Conservation (phyloP, 1,139 yeast genomes). For the Scheffersomyces titani region DNA sequence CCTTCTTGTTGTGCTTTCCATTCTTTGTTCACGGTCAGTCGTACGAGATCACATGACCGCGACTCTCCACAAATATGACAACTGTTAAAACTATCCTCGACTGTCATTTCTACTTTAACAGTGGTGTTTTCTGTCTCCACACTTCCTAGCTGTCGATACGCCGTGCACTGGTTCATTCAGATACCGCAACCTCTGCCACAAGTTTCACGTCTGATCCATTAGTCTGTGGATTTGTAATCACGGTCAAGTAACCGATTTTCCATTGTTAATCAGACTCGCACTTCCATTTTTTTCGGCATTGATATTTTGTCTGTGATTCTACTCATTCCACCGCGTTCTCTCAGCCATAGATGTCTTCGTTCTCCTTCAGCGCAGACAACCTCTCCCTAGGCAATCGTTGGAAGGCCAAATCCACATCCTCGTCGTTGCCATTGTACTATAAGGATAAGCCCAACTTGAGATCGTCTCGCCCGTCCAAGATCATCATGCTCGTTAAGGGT, state of each 20-base stretch:
- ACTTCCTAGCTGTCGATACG: not conserved
- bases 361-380: slow-evolving; percentile 12
- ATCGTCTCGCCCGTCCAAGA: slow-evolving; percentile 3
- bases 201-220: not conserved
- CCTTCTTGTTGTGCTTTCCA: no score
- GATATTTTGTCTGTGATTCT: not conserved
- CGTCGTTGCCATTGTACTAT: slow-evolving; percentile 15
- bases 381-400: slow-evolving; percentile 14
- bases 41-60: not conserved
- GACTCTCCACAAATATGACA: not conserved
- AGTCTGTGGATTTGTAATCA: not conserved
- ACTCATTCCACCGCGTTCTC: not conserved
- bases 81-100: not conserved
- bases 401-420: slow-evolving; percentile 13
- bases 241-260: not conserved
- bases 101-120: not conserved
- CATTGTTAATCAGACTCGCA: not conserved
- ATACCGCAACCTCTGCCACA: not conserved
- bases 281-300: not conserved
- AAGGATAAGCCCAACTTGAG: slow-evolving; percentile 15
- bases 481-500: slow-evolving; percentile 44
- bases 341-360: slow-evolving; percentile 1
- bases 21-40: no score
- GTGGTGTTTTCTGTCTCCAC: not conserved
- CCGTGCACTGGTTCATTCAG: not conserved